Evolutionary conservation across 2,329 filamentous ascomycete species (phyloP).

Genomic region (Ophiostoma pallidulum): DNA sequence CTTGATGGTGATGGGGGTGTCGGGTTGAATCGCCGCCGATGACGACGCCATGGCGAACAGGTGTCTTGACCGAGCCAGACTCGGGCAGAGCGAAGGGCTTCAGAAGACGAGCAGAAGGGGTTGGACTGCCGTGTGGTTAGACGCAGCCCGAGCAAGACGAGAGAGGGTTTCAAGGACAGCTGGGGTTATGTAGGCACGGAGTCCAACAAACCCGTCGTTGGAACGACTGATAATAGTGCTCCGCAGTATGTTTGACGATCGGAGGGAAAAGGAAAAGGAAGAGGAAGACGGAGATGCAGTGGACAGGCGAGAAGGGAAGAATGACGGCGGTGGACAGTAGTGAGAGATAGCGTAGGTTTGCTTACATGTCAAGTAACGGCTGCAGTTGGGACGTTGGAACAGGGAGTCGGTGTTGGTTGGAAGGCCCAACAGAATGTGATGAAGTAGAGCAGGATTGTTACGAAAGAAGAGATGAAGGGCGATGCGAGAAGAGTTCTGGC

Average conservation of each 20-base stretch:
- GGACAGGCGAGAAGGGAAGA: too few relatives aligned
- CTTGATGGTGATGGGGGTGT: constrained; percentile 79
- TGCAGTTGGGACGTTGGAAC: too few relatives aligned
- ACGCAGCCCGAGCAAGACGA: neutral
- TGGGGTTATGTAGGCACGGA: too few relatives aligned
- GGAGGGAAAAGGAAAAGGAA: neutral
- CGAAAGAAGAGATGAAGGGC: neutral
- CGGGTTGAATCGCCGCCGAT: constrained; percentile 33
- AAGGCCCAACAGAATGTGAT: neutral
- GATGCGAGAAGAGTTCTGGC: neutral
- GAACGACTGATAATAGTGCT: too few relatives aligned
- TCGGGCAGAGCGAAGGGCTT: neutral
- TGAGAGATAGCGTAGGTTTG: too few relatives aligned
- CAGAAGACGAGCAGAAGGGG: neutral
- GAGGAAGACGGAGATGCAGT: neutral
- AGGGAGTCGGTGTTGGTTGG: too few relatives aligned
- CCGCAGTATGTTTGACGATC: too few relatives aligned
- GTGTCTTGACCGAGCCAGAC: neutral
- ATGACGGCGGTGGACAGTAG: too few relatives aligned
- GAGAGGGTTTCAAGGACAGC: neutral
- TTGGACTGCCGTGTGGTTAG: too few relatives aligned
- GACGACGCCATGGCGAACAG: constrained; percentile 21
- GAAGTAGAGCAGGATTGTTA: too few relatives aligned
- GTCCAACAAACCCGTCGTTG: too few relatives aligned
- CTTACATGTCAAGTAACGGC: too few relatives aligned